These are phyloP conservation scores for Tanacetum coccineum DNA, from an alignment of 129 eudicot genomes.

Conservation along the genomic window DNA sequence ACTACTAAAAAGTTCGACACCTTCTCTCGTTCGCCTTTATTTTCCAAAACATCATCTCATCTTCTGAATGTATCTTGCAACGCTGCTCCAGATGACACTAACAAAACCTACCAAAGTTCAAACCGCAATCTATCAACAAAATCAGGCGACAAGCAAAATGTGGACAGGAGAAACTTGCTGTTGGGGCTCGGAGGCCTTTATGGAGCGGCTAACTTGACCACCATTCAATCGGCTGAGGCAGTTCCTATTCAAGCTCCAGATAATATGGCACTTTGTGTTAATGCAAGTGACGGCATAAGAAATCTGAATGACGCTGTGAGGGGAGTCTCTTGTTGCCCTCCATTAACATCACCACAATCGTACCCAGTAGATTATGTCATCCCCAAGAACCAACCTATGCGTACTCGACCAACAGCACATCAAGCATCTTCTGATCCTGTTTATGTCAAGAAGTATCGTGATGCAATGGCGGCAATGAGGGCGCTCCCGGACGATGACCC, in stretches of 20 bases:
- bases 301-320: neutral
- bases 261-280: conserved; percentile 4
- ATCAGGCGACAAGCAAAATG: neutral
- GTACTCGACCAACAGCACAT: conserved; percentile 21
- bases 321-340: conserved; percentile 31
- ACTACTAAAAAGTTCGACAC: neutral
- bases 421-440: neutral
- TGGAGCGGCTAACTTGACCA: neutral
- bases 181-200: conserved; percentile 23
- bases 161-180: conserved; percentile 22
- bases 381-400: neutral
- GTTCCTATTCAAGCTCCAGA: conserved; percentile 15
- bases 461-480: conserved; percentile 24
- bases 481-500: neutral
- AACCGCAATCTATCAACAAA: conserved; percentile 4
- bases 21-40: neutral
- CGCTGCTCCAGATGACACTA: neutral
- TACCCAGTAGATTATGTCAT: conserved; percentile 1
- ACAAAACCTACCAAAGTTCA: neutral
- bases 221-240: conserved; percentile 6
- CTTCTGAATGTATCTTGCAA: conserved; percentile 23
- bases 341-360: neutral
- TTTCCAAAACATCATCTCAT: conserved; percentile 13
- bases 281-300: neutral
- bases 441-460: conserved; percentile 27